Conservation (phyloP, 306 rosid species). For the Echinosophora koreensis region DNA sequence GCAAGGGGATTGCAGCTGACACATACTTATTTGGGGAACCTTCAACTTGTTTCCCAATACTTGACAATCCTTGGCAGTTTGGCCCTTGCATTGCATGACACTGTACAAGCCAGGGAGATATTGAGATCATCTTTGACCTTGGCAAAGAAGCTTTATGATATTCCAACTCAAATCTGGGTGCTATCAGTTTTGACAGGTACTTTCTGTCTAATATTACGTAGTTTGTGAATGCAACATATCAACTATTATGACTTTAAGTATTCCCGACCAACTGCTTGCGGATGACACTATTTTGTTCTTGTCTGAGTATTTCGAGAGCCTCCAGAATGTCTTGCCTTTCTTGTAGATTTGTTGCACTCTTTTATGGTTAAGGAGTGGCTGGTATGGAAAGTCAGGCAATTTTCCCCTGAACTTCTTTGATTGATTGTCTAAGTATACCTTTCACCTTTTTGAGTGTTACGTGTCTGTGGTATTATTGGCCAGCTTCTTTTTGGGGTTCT, state of each 20-base stretch:
- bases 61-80: constrained; percentile 94
- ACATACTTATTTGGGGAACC: constrained; percentile 88
- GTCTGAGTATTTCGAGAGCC: constrained; percentile 33
- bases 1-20: constrained; percentile 98
- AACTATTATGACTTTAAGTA: constrained; percentile 19
- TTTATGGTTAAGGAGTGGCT: constrained; percentile 31
- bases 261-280: neutral
- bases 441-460: neutral
- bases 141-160: constrained; percentile 94
- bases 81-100: constrained; percentile 88
- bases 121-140: constrained; percentile 92
- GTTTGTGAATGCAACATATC: constrained; percentile 30
- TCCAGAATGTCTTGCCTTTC: constrained; percentile 4
- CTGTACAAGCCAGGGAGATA: constrained; percentile 94
- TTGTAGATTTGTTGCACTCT: constrained; percentile 3
- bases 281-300: constrained; percentile 11
- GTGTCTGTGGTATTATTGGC: neutral
- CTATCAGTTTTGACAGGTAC: constrained; percentile 91
- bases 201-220: constrained; percentile 28
- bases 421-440: neutral
- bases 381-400: neutral
- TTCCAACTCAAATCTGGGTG: constrained; percentile 97
- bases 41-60: constrained; percentile 94
- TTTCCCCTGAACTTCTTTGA: neutral
- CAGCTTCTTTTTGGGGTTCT: neutral